phyloP scores from a whole-genome alignment of 768 basidiomycete genomes.

The Tricholoma sp. region DNA sequence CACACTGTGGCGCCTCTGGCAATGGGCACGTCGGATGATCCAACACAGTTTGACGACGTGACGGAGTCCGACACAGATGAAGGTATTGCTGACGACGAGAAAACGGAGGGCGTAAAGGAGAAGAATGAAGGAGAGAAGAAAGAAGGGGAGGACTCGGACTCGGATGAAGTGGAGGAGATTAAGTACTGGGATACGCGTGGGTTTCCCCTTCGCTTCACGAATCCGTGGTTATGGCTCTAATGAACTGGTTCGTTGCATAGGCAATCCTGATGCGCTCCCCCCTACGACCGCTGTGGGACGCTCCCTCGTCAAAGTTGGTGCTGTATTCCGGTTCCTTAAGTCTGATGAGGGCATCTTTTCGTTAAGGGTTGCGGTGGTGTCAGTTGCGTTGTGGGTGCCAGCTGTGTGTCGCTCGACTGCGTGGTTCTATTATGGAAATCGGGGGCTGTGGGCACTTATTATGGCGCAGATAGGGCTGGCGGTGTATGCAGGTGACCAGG shows the following conservation, averaged over 20 bases:
- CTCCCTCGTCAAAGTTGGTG: conserved; percentile 25
- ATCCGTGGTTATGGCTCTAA: background rate
- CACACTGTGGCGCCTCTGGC: conserved; percentile 24
- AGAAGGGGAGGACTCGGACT: conserved; percentile 6
- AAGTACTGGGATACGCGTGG: conserved; percentile 9
- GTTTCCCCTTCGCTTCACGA: background rate
- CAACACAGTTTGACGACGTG: conserved; percentile 23
- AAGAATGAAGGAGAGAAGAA: conserved; percentile 10
- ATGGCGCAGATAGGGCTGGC: conserved; percentile 40
- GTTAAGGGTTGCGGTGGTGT: conserved; percentile 33
- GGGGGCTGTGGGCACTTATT: conserved; percentile 41
- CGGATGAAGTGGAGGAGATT: background rate
- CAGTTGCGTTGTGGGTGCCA: conserved; percentile 39
- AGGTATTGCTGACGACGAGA: conserved; percentile 1
- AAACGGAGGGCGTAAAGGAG: background rate
- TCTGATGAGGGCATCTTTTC: conserved; percentile 38
- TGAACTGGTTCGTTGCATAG: background rate
- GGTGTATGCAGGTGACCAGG: conserved; percentile 41
- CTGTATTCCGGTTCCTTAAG: conserved; percentile 33
- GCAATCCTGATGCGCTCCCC: conserved; percentile 40
- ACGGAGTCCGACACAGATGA: conserved; percentile 15
- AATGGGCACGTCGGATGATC: conserved; percentile 34
- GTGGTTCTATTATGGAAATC: conserved; percentile 39
- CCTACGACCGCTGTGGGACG: conserved; percentile 32
- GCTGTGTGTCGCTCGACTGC: conserved; percentile 31